Base-by-base conservation (phyloP, 257 asterid species). In the Anisodus tanguticus region DNA sequence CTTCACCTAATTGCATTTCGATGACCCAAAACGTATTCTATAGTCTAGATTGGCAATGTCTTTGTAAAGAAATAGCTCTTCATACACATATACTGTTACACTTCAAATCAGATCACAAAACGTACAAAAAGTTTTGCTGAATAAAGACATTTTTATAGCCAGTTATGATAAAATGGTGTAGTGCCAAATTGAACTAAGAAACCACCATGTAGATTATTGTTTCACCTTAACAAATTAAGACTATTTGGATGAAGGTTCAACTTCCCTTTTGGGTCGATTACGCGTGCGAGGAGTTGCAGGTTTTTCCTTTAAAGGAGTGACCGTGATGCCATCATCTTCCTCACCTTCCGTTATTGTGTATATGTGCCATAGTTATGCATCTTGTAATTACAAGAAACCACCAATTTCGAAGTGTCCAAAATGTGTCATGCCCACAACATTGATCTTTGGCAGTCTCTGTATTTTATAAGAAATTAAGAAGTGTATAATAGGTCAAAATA, bases 191-290 rank as follows among this genome's bases (percentile, higher is more conserved):
- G 81, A 26, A 68, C 60, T 12, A 76, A 76, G 63, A 51, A 76
- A 13, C 64, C 41, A 51, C 63, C 12, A 43, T 51, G 81, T 76
- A 76, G 13, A 76, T 51, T 31, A 11, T 13, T 11, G 9, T 68
- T 68, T 16, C 62, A 15, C 55, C 83, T 86, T 39, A 51, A 68
- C 74, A 79, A 76, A 59, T 5, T 47, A 68, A 63, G 54, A 16
- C 85, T 85, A 87, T 59, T 35, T 76, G 15, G 93, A 86, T 53
- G 97, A 90, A 35, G 91, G 35, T 88, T 93, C 93, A 45, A 87
- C 94, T 89, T 94, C 86, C 87, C 97, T 88, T 86, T 91, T 94
- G 77, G 97, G 98, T 53, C 98, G 94, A 83, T 94, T 91, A 31
- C 97, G 95, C 31, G 82, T 87, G 41, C 93, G 95, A 69, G 86